These are phyloP conservation scores for Globisporangium cylindrosporum DNA, from an alignment of 352 stramenopile species.

Conservation along the genomic window DNA sequence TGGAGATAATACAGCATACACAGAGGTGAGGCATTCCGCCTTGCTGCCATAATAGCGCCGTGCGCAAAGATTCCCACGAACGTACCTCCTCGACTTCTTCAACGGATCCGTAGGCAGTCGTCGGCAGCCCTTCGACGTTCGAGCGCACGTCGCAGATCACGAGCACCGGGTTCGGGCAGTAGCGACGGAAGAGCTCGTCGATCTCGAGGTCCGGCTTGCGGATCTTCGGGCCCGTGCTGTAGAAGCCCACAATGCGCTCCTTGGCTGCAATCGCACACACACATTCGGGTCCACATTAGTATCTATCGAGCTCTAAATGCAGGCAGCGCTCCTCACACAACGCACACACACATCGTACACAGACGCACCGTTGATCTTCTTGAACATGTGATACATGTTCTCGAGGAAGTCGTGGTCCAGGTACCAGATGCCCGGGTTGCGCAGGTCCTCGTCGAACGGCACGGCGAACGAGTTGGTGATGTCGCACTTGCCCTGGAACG, in stretches of 20 bases:
- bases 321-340: neutral
- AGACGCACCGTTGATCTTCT: conserved; percentile 87
- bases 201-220: conserved; percentile 94
- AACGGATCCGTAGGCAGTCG: conserved; percentile 96
- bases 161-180: conserved; percentile 95
- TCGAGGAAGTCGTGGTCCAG: conserved; percentile 99
- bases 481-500: conserved; percentile 93
- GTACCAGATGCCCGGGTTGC: conserved; percentile 98
- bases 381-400: conserved; percentile 96
- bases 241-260: conserved; percentile 98
- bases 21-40: neutral
- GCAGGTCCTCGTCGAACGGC: conserved; percentile 98
- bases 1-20: neutral
- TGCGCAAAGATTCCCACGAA: neutral
- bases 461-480: conserved; percentile 95
- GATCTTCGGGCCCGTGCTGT: conserved; percentile 97
- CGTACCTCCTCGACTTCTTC: conserved; percentile 93
- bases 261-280: conserved; percentile 64
- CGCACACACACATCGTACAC: neutral
- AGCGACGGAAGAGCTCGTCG: conserved; percentile 93
- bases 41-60: neutral
- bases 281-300: neutral
- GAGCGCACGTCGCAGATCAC: conserved; percentile 98
- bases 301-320: neutral
- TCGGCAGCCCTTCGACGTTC: conserved; percentile 95